These are phyloP conservation scores for Candida piceae DNA, from an alignment of 805 yeast genomes.

Conservation along the genomic window DNA sequence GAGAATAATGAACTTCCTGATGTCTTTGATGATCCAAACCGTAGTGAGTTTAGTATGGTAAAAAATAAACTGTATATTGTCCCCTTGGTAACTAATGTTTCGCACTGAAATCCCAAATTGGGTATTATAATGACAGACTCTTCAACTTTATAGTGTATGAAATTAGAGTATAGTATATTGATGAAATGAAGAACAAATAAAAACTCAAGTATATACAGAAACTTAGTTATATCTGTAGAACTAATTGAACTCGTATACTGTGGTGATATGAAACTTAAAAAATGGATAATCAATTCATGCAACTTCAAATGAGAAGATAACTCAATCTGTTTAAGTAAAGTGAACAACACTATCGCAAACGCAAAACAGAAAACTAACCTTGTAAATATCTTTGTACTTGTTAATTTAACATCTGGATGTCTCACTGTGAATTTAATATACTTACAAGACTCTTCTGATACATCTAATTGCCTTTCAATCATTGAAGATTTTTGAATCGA, in stretches of 20 bases:
- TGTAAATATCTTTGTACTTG: neutral
- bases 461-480: no score
- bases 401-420: constrained; percentile 4
- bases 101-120: constrained; percentile 43
- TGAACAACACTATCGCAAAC: constrained; percentile 5
- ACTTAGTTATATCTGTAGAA: neutral
- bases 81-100: constrained; percentile 29
- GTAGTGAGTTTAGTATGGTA: neutral
- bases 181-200: neutral
- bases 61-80: constrained; percentile 7
- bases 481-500: no score
- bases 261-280: neutral
- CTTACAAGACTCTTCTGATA: no score
- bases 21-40: neutral
- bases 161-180: constrained; percentile 14
- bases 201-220: neutral
- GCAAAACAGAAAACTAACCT: constrained; percentile 4
- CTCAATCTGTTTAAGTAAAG: neutral
- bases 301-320: neutral
- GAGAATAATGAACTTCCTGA: neutral
- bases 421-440: constrained; percentile 18
- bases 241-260: neutral
- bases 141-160: constrained; percentile 31
- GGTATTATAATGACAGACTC: constrained; percentile 43
- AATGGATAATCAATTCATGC: neutral